Percentiles rank a stretch among this genome's conserved stretches.
Evolutionary conservation across 495 filamentous ascomycete genomes (phyloP).

Genomic region (Penicillium cataractarum): DNA sequence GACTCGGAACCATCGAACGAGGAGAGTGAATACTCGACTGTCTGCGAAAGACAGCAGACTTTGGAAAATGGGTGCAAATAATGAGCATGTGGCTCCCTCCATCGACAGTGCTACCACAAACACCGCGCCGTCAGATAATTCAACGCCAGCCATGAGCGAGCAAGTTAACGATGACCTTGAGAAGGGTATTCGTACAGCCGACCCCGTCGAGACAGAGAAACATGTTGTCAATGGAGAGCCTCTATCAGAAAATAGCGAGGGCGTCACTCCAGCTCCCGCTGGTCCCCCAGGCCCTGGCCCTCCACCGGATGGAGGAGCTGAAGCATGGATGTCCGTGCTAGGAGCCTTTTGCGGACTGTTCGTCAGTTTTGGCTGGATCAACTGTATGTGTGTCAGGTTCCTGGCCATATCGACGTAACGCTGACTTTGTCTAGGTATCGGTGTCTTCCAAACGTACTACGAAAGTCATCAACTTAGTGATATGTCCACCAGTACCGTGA

Average conservation of each 20-base stretch:
- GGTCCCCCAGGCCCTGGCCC: constrained; percentile 45
- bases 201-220: constrained; percentile 18
- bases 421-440: constrained; percentile 49
- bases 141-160: constrained; percentile 22
- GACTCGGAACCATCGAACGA: not conserved
- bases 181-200: constrained; percentile 22
- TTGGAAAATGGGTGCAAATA: constrained; percentile 39
- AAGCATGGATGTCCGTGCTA: constrained; percentile 68
- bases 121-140: constrained; percentile 14
- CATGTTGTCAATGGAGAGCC: constrained; percentile 5
- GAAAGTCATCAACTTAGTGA: constrained; percentile 45
- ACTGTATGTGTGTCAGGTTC: constrained; percentile 37
- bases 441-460: constrained; percentile 64
- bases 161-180: constrained; percentile 27
- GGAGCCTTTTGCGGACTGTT: constrained; percentile 68
- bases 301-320: constrained; percentile 64
- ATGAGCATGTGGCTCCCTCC: constrained; percentile 9
- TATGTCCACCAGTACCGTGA: constrained; percentile 47
- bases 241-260: constrained; percentile 25
- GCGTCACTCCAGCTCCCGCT: constrained; percentile 22
- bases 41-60: not conserved
- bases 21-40: not conserved
- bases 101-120: constrained; percentile 19
- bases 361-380: constrained; percentile 67
- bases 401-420: not conserved